Evolutionary conservation across 2,329 filamentous ascomycete species (phyloP), one percentile per base, ranked within the genome.

Genomic region (Leptographium lundbergii): DNA sequence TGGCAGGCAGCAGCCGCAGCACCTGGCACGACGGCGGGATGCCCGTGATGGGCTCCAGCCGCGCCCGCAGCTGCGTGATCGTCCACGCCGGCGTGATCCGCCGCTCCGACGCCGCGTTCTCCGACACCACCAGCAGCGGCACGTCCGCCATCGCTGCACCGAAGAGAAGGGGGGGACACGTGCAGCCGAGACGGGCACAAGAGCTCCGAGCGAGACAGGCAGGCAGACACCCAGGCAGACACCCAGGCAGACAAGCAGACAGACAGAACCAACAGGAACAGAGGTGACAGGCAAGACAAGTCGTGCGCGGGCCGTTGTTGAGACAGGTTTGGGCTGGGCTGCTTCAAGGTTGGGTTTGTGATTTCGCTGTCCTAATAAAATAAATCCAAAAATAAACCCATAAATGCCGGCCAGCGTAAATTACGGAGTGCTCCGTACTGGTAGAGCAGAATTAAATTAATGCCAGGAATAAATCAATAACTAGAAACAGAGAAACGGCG

Each of bases 11-110:
- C 69, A 96, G 77, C 34, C 78, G 84, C 62, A 99, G 80, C 62
- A 78, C 82, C 72, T 97, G 94, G 61, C 80, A 84, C 34, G 80
- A 81, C 13, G 91, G 88, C 19, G 94, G 92, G 45, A 97, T 85
- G 62, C 94, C 94, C 2, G 92, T 97, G 73, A 97, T 86, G 62
- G 90, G 87, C 73, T 97, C 92, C 57, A 99, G 84, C 72, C 94
- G 95, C 57, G 79, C 74, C 75, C 92, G 96, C 67, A 97, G 80
- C 67, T 89, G 85, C 59, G 81, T 78, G 69, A 99, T 87, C 62
- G 86, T 87, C 94, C 94, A 99, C 65, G 91, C 87, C 17, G 92
- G 92, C 29, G 89, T 92, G 70, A 97, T 85, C 65, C 94, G 89
- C 62, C 92, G 88, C 75, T 99, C 94, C 57, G 90, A 91, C 55